Evolutionary conservation across 768 basidiomycete species (phyloP).

Genomic region (Russula emetica): DNA sequence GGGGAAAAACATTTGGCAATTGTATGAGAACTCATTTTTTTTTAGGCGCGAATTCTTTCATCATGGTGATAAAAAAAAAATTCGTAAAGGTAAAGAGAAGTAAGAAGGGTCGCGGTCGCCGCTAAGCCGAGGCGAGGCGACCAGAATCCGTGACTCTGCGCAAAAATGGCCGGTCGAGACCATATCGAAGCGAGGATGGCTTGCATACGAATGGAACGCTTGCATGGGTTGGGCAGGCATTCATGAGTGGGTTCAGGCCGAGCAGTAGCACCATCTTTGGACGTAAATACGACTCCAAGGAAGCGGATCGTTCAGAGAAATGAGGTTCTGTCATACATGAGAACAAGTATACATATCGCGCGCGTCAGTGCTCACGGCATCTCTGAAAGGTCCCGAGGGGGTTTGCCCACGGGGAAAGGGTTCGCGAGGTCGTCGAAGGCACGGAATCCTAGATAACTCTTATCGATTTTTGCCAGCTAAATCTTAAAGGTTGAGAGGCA

Average conservation of each 20-base stretch:
- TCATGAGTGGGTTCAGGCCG: background rate
- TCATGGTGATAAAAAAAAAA: conserved; percentile 1
- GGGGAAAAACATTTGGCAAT: conserved; percentile 3
- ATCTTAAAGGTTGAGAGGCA: conserved; percentile 21
- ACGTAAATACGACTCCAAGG: conserved; percentile 24
- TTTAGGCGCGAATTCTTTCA: background rate
- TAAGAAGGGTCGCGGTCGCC: background rate
- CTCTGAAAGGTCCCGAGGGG: conserved; percentile 14
- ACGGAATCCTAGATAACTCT: conserved; percentile 6
- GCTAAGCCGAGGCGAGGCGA: conserved; percentile 10
- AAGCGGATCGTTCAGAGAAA: conserved; percentile 23
- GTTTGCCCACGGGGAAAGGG: conserved; percentile 3
- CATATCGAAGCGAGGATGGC: background rate
- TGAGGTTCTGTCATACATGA: conserved; percentile 16
- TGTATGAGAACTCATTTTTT: background rate
- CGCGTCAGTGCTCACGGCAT: conserved; percentile 13
- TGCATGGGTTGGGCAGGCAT: background rate
- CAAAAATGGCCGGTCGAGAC: background rate
- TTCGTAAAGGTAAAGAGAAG: conserved; percentile 7
- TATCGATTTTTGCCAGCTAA: background rate
- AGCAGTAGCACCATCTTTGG: conserved; percentile 12
- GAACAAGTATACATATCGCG: conserved; percentile 15
- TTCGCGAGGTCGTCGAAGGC: conserved; percentile 1
- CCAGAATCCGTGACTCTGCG: background rate
- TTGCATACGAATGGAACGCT: conserved; percentile 15